These are phyloP conservation scores for Colletotrichum neosansevieriae DNA, from an alignment of 2,329 filamentous ascomycete genomes.

Conservation along the genomic window DNA sequence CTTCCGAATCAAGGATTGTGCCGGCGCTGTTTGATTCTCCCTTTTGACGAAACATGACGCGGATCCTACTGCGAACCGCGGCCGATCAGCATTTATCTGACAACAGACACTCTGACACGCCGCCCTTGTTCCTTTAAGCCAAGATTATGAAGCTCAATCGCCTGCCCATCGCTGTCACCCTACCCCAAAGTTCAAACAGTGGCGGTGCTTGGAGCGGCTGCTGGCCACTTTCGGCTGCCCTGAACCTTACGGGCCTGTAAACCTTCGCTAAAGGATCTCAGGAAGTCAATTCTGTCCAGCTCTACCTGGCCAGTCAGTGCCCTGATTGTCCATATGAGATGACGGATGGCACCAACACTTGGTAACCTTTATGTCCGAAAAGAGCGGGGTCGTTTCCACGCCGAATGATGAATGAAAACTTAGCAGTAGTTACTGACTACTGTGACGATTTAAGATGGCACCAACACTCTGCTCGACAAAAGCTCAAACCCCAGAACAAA, in stretches of 20 bases:
- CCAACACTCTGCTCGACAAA: too few species aligned
- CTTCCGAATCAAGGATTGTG: slow-evolving; percentile 26
- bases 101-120: slow-evolving; percentile 8
- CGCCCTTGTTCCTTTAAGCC: not conserved
- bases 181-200: slow-evolving; percentile 20
- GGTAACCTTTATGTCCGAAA: too few species aligned
- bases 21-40: slow-evolving; percentile 20
- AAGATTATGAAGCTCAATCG: slow-evolving; percentile 8
- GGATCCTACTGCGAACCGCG: slow-evolving; percentile 29
- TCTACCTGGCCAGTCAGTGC: slow-evolving; percentile 21
- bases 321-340: too few species aligned
- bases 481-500: slow-evolving; percentile 11
- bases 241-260: slow-evolving; percentile 4
- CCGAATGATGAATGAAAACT: too few species aligned
- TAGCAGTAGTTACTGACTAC: too few species aligned
- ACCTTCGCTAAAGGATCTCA: not conserved
- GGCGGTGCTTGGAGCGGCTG: slow-evolving; percentile 27
- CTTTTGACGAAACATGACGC: slow-evolving; percentile 31
- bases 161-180: slow-evolving; percentile 4
- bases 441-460: too few species aligned
- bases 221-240: slow-evolving; percentile 22
- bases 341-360: too few species aligned
- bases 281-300: slow-evolving; percentile 30
- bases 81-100: slow-evolving; percentile 37
- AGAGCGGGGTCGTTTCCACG: too few species aligned